Base-by-base conservation (phyloP, 2,329 filamentous ascomycete species). In the Ophiocordyceps camponoti-saundersi region DNA sequence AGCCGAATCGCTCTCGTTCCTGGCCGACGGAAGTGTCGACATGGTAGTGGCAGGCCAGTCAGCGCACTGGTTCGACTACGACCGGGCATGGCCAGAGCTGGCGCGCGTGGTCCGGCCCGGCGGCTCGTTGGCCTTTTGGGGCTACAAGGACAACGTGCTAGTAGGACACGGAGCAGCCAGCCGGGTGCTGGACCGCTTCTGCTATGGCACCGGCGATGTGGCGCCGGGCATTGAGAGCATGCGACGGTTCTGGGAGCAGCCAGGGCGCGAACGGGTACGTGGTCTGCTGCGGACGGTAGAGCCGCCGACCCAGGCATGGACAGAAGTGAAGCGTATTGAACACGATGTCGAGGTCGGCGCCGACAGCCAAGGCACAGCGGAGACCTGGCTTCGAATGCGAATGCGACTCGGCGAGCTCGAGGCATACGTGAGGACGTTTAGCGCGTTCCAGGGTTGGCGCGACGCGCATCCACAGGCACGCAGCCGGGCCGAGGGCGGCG, bases 1-100 rank as follows among this genome's bases (percentile, higher is more conserved):
- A 2, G 74, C 75, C 1, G 78, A 83, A 54, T 64, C 73, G 46
- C 59, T 80, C 3, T 59, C 60, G 0, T 76, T 73, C 50, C 48
- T 80, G 2, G 46, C 57, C 0, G 68, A 72, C 48, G 62, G 56
- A 6, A 68, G 64, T 4, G 58, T 81, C 1, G 78, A 82, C 56
- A 61, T 70, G 53, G 64, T 62, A 6, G 65, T 71, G 16, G 62
- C 68, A 5, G 70, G 65, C 8, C 77, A 82, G 54, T 70, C 78
- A 8, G 76, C 77, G 40, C 79, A 83, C 57, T 83, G 79, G 79
- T 83, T 83, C 57, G 69, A 81, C 56, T 76, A 74, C 54, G 40
- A 51, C 8, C 65, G 62, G 39, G 66, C 72, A 3, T 82, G 75
- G 72, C 67, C 67, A 0, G 71, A 75, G 54, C 57, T 82, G 48